Base-by-base conservation (phyloP, 805 yeast species). In the Dipodascus geniculatus region DNA sequence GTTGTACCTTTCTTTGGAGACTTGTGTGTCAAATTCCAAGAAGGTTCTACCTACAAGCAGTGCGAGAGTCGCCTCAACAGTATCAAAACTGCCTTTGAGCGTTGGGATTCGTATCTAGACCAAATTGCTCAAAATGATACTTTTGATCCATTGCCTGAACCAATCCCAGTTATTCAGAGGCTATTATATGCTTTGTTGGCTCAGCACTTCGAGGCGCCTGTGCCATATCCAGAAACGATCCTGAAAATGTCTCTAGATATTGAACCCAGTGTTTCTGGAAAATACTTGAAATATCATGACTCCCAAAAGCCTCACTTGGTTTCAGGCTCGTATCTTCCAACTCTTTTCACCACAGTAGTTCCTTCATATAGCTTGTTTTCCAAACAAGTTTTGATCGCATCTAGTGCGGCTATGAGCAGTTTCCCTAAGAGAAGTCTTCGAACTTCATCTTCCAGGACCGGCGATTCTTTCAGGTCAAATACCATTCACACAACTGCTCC, bases 1-100 rank as follows among this genome's bases (percentile, higher is more conserved):
- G 95, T 86, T 11, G 81, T 91, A 49, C 96, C 98, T 1, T 90
- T 82, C 63, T 90, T 87, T 70, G 97, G 96, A 9, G 98, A 90
- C 64, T 72, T 90, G 58, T 73, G 81, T 8, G 80, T 88, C 17
- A 71, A 71, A 58, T 76, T 72, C 44, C 55, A 61, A 9, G 54
- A 52, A 9, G 56, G 56, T n/a, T 60, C 69, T 17, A 71, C 74
- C 22, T 67, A 82, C 51, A 71, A 72, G 55, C 83, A 81, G 50
- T 77, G 85, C 57, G 86, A 83, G 55, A 75, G 79, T 49, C 78
- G 82, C 55, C 78, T 87, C 58, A 82, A 78, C 59, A 75, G 87
- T 51, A 80, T 89, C 2, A 75, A 79, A 55, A 81, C 82, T 52
- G 84, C 95, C 0, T 81, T 88, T 62, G 79, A 76, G 54, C 80